Conservation (phyloP, 345 rosid genomes). For the Microthlaspi erraticum region DNA sequence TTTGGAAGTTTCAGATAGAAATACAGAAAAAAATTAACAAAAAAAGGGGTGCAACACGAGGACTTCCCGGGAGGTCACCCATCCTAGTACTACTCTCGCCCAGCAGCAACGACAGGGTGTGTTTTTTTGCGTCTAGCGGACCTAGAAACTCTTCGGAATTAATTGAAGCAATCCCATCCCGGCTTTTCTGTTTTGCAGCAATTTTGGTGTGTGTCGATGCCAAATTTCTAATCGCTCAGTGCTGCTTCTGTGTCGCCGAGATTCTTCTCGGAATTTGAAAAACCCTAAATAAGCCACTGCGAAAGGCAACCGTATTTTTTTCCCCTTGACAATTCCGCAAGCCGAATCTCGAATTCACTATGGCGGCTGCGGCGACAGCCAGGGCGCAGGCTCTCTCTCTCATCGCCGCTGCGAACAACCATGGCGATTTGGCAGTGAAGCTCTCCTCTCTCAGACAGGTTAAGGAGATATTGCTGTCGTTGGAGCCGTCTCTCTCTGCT, state of each 20-base stretch:
- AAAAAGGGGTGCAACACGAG: no score
- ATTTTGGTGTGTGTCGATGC: background rate
- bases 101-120: constrained; percentile 42
- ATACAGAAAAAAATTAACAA: no score
- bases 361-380: constrained; percentile 54
- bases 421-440: constrained; percentile 83
- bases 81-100: no score
- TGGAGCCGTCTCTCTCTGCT: constrained; percentile 68
- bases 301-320: constrained; percentile 1
- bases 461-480: constrained; percentile 67
- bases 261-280: constrained; percentile 30
- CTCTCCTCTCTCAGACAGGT: constrained; percentile 86
- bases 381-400: constrained; percentile 77
- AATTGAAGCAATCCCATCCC: constrained; percentile 21
- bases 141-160: constrained; percentile 7
- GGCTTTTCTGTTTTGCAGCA: background rate
- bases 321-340: constrained; percentile 1
- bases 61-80: no score
- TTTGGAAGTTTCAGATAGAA: no score
- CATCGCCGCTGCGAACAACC: constrained; percentile 77
- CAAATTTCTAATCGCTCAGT: constrained; percentile 12
- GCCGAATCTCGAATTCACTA: constrained; percentile 36
- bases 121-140: background rate
- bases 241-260: constrained; percentile 18
- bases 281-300: constrained; percentile 39